These are phyloP conservation scores for Pyropia yezoensis DNA, from an alignment of 23 red algal genomes.

Conservation along the genomic window DNA sequence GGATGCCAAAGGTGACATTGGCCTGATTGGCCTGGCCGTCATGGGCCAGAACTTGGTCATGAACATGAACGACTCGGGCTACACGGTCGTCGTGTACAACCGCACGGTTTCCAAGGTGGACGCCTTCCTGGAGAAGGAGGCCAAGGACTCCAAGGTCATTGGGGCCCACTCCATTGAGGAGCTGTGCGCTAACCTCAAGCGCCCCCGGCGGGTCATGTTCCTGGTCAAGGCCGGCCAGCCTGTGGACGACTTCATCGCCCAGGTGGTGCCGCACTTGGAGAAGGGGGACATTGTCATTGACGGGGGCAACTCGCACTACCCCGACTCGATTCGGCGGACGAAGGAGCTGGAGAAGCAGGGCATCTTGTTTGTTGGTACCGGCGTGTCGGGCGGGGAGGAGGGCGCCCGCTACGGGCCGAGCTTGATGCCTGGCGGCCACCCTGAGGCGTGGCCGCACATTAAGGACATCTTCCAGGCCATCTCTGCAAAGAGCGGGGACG, in stretches of 20 bases:
- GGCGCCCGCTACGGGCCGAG: slow-evolving; percentile 74
- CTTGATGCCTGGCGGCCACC: slow-evolving; percentile 65
- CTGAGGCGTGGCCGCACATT: slow-evolving; percentile 35
- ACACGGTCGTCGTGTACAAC: slow-evolving; percentile 65
- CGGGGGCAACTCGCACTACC: slow-evolving; percentile 69
- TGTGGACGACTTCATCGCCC: slow-evolving; percentile 50
- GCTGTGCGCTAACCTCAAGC: slow-evolving; percentile 47
- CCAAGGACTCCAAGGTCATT: slow-evolving; percentile 33
- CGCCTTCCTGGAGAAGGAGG: slow-evolving; percentile 40
- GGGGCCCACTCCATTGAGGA: slow-evolving; percentile 35
- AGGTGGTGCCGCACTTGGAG: slow-evolving; percentile 25
- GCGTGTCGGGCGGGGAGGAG: slow-evolving; percentile 77
- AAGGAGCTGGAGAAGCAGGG: slow-evolving; percentile 34
- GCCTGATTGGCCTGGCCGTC: slow-evolving; percentile 76
- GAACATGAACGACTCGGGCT: slow-evolving; percentile 65
- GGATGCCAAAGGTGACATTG: slow-evolving; percentile 30
- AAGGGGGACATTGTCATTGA: slow-evolving; percentile 74
- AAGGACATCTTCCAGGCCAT: slow-evolving; percentile 55
- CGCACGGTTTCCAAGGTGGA: slow-evolving; percentile 49
- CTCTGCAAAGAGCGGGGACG: slow-evolving; percentile 44
- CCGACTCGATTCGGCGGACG: slow-evolving; percentile 43
- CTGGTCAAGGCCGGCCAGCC: slow-evolving; percentile 69
- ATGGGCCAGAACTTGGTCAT: slow-evolving; percentile 90
- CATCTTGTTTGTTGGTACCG: slow-evolving; percentile 51
- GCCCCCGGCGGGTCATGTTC: slow-evolving; percentile 54